A percentile compares a stretch with the other conserved stretches of the same genome.
These are phyloP conservation scores for Hypoxylon trugodes DNA, from an alignment of 495 filamentous ascomycete genomes.

Conservation along the genomic window DNA sequence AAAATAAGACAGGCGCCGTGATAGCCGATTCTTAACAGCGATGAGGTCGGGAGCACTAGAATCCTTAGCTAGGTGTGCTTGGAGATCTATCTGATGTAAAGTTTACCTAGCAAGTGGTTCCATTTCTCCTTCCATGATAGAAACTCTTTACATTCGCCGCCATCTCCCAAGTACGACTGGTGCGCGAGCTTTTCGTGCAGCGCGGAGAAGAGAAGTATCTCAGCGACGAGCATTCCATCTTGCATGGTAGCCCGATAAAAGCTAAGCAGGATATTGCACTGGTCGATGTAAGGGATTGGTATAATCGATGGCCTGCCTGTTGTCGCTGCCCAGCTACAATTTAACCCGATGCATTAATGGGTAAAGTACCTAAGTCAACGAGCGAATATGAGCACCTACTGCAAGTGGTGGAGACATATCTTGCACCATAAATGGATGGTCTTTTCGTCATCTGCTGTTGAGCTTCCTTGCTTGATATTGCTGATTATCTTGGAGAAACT, in stretches of 20 bases:
- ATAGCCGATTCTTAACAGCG: conserved; percentile 42
- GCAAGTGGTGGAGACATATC: conserved; percentile 45
- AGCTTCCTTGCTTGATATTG: conserved; percentile 33
- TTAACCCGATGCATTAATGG: background rate
- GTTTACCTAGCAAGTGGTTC: conserved; percentile 40
- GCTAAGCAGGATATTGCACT: conserved; percentile 43
- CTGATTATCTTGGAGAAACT: conserved; percentile 43
- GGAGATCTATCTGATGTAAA: background rate
- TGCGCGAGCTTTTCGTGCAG: conserved; percentile 41
- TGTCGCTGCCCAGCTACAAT: conserved; percentile 40
- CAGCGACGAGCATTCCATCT: conserved; percentile 45
- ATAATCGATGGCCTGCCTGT: conserved; percentile 44
- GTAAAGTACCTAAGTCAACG: too few species aligned
- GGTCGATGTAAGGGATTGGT: conserved; percentile 37
- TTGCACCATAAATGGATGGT: conserved; percentile 44
- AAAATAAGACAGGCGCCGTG: conserved; percentile 43
- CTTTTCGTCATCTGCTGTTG: conserved; percentile 34
- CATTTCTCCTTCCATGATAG: conserved; percentile 44
- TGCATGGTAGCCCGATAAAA: conserved; percentile 46
- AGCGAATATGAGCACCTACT: conserved; percentile 22
- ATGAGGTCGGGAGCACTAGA: conserved; percentile 38
- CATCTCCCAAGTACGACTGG: conserved; percentile 40
- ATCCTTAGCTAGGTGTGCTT: conserved; percentile 12
- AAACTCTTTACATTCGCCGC: conserved; percentile 44
- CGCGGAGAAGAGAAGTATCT: conserved; percentile 41